Percentiles rank a stretch among this genome's conserved stretches.
These are phyloP conservation scores for Cercospora sp. DNA, from an alignment of 2,329 filamentous ascomycete species.

Conservation along the genomic window DNA sequence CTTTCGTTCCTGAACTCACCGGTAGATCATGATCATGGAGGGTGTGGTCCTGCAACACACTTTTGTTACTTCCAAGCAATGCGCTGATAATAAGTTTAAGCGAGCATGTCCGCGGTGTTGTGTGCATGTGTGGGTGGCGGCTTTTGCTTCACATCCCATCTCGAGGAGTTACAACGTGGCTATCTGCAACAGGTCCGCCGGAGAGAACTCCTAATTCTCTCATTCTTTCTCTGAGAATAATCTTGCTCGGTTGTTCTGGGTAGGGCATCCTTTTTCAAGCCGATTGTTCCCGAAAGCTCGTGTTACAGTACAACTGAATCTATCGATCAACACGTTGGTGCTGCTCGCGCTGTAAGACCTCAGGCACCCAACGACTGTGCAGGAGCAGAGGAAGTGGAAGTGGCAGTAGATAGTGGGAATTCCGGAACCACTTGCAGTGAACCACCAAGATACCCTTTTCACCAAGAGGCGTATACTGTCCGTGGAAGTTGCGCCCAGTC, in stretches of 20 bases:
- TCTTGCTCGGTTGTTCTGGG: no score
- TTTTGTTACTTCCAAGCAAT: background rate
- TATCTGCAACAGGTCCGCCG: background rate
- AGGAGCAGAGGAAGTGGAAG: background rate
- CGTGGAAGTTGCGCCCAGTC: no score
- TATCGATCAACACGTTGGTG: background rate
- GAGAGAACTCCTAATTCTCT: background rate
- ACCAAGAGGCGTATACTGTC: no score
- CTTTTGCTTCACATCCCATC: background rate
- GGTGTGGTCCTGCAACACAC: background rate
- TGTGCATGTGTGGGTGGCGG: background rate
- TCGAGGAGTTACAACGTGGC: background rate
- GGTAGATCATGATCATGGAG: background rate
- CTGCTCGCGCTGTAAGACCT: background rate
- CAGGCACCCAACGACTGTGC: background rate
- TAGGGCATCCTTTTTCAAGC: background rate
- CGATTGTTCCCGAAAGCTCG: background rate
- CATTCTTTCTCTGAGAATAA: no score
- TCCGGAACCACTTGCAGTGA: background rate
- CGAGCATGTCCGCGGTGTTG: background rate
- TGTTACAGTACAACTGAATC: background rate
- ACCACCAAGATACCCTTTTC: no score
- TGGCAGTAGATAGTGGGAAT: background rate
- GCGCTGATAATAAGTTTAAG: background rate
- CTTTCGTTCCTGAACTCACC: slow-evolving; percentile 5